Evolutionary conservation across 2,329 filamentous ascomycete species (phyloP), one percentile per base, ranked within the genome.

Genomic region (Fonsecaea nubica): DNA sequence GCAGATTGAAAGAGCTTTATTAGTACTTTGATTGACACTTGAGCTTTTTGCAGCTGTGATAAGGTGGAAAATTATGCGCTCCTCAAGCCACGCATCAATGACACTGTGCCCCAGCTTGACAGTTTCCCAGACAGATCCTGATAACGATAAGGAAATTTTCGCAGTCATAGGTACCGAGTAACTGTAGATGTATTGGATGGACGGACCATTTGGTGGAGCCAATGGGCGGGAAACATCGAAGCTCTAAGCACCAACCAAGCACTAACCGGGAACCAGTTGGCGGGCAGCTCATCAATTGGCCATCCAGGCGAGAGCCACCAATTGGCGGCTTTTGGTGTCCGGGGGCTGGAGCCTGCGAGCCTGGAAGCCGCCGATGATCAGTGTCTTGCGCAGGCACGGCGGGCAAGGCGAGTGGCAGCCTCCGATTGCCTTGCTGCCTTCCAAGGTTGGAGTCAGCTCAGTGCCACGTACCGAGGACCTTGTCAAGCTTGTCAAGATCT

Each of bases 141-240:
- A 63, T 69, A 66, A 66, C 64, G 66, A 66, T 69, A 66, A 69
- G 59, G 55, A 64, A 58, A 58, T 61, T 65, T 64, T 64, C 54
- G 21, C 15, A 18, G 13, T 13, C 25, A 25, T 25, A 25, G 25
- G 25, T 25, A 25, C 25, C 25, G 25, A 25, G 25, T 25, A 25
- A 3, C 25, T 25, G 25, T 25, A 2, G 25, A 25, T 25, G 25
- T 25, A 25, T 25, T 25, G 25, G 52, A 13, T 33, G 45, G 21
- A 30, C 13, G 4, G 30, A 25, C 30, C 13, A 33, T 55, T 9
- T 35, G 52, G 21, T 55, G 52, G 25, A 30, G 30, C 52, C 40
- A n/a, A 42, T 42, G 15, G 40, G 12, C 40, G n/a, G 40, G 40
- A 42, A n/a, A n/a, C 10, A 13, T n/a, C 40, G 5, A n/a, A 40